Evolutionary conservation across 2,329 filamentous ascomycete genomes (phyloP), one percentile per base, ranked within the genome.

Genomic region (Penicillium palitans): DNA sequence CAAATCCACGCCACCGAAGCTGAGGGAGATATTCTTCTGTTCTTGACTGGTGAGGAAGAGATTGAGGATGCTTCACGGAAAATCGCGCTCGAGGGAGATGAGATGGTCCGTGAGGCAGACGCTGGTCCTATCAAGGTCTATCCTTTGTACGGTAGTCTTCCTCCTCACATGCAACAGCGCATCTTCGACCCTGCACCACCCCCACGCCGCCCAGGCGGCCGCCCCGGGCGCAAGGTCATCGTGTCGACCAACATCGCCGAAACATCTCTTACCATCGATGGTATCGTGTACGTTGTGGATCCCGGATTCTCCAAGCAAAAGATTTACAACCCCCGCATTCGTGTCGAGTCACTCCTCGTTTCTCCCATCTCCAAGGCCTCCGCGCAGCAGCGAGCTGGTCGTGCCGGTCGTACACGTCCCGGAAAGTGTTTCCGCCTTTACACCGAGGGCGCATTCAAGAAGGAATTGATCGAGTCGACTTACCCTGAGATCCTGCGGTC

Each of bases 301-400:
- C 93, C 95, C 2, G 95, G 95, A 37, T 99, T 99, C 81, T 96
- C 92, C 80, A 99, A 99, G 80, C 95, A 99, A 72, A 99, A 98
- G 78, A 95, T 98, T 62, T 99, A 98, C 82, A 98, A 99, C 76
- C 93, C 95, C 24, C 88, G 95, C 61, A 96, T 96, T 68, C 88
- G 95, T 75, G 93, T 99, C 64, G 95, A 99, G 78, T 98, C 95
- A 1, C 84, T 99, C 8, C 83, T 99, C n/a, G 93, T 99, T 6
- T 97, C 95, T 3, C 93, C 95, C 24, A 98, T 99, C 67, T 98
- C 93, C 59, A 98, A 97, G 76, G 95, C 95, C 25, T 98, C 95
- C 1, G 95, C 96, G 10, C 91, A 97, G 74, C 95, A 99, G 79
- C 85, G 96, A 75, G 96, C 96, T 63, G 96, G 96, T 89, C 93